Evolutionary conservation across 768 basidiomycete genomes (phyloP), one percentile per base, ranked within the genome.

Genomic region (Ramaria rubella): DNA sequence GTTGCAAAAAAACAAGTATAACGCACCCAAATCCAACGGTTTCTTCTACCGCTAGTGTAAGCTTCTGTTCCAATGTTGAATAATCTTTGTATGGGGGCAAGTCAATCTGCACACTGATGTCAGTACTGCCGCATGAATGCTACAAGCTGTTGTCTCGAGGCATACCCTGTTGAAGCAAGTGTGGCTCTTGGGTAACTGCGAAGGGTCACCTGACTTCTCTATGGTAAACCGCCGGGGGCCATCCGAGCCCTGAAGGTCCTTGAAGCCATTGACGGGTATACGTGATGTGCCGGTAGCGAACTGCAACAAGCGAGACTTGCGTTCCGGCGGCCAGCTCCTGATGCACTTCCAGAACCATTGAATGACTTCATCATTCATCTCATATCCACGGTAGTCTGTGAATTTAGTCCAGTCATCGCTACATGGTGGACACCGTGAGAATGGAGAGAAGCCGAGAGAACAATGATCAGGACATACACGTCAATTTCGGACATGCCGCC

Each of bases 321-420:
- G 87, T 76, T 99, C 96, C 1, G 95, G 86, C 11, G 96, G 95
- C 96, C 96, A 99, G 64, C 87, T 84, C 62, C 91, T 87, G 44
- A 99, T 91, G 65, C 92, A 94, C 75, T 97, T 93, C 96, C 96
- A 99, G 86, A 99, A 99, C 96, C 96, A 99, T 67, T 97, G 93
- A 56, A 99, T 94, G 48, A 94, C 90, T 66, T 95, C 92, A 67
- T 95, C 93, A 64, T 87, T 89, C 72, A 91, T 84, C 72, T 94
- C 90, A 67, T 94, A 95, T 15, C 93, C 95, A 61, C 95, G 87
- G 73, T 98, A 98, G 69, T 98, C 96, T 34, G 96, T 99, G 73
- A 94, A 96, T 75, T 98, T 97, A 67, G 87, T 91, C 96, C 96
- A 98, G 69, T 96, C 95, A 61, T 97, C 94, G 61, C 89, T 90